A percentile compares a stretch with the other conserved stretches of the same genome.
These are phyloP conservation scores for Pogostemon cablin DNA, from an alignment of 257 asterid genomes.

Conservation along the genomic window DNA sequence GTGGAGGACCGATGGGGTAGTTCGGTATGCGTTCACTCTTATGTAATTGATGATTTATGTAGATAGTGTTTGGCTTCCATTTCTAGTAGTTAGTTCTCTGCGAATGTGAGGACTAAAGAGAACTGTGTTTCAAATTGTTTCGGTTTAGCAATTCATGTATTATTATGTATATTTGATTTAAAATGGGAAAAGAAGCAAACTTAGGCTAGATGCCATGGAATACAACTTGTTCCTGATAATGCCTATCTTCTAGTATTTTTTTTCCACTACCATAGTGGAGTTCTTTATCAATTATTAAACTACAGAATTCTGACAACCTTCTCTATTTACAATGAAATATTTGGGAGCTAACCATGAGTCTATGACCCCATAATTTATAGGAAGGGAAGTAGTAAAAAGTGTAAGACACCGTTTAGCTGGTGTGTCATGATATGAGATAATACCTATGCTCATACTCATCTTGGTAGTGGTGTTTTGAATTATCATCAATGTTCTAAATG, in stretches of 20 bases:
- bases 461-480: constrained; percentile 11
- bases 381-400: constrained; percentile 20
- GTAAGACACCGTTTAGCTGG: neutral
- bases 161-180: constrained; percentile 12
- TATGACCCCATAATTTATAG: neutral
- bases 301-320: neutral
- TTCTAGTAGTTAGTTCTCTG: neutral
- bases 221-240: neutral
- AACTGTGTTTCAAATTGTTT: constrained; percentile 21
- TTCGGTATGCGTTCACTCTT: constrained; percentile 52
- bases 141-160: constrained; percentile 15
- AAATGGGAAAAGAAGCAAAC: neutral
- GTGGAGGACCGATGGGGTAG: constrained; percentile 87
- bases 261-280: neutral
- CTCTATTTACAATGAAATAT: neutral
- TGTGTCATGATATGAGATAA: constrained; percentile 15
- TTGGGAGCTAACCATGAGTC: constrained; percentile 7
- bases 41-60: constrained; percentile 9
- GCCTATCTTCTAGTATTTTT: neutral
- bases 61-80: constrained; percentile 18
- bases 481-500: constrained; percentile 7
- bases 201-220: constrained; percentile 21
- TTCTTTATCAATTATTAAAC: constrained; percentile 12
- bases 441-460: constrained; percentile 1
- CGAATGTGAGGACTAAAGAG: neutral